Evolutionary conservation across 257 asterid genomes (phyloP), one percentile per base, ranked within the genome.

Genomic region (Euphrasia confusa): DNA sequence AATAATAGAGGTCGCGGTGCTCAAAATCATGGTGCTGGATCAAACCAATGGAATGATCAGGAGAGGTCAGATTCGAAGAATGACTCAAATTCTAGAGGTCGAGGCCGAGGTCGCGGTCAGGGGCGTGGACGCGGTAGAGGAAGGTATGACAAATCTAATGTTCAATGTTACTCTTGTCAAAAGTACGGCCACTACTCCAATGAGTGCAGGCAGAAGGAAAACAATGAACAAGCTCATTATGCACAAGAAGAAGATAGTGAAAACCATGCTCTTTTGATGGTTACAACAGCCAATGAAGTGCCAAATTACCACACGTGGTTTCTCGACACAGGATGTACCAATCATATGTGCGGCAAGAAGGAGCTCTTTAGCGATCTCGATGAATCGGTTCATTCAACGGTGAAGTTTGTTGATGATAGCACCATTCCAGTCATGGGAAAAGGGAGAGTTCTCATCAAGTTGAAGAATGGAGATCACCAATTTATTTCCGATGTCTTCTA

Each of bases 401-500:
- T 70, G 2, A 70, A 57, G 12, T 63, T 70, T 64, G 61, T 11
- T 7, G 75, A 64, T 64, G 54, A 52, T 9, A 57, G 49, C 37
- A n/a, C 26, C 1, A 26, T 64, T 64, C 54, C 45, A 47, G 61
- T 70, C 3, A 64, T 24, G 5, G 61, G 70, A 7, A 64, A 57
- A 49, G 65, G 69, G 11, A 28, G 37, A 14, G 40, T 62, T n/a
- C 32, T 69, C 18, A 53, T 69, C 26, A 62, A 27, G 4, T 27
- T 40, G 3, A 70, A 61, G 69, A 70, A 70, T 47, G 65, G 42
- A 13, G 65, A 62, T 33, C 65, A 54, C 13, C 63, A 3, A 5
- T 69, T 62, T 39, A 69, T 69, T 21, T 28, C 59, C 13, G 30
- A 62, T 62, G 64, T 62, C 3, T 69, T 69, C 5, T 62, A 53